phyloP scores from a whole-genome alignment of 2,329 filamentous ascomycete species.

The Colletotrichum sp. region DNA sequence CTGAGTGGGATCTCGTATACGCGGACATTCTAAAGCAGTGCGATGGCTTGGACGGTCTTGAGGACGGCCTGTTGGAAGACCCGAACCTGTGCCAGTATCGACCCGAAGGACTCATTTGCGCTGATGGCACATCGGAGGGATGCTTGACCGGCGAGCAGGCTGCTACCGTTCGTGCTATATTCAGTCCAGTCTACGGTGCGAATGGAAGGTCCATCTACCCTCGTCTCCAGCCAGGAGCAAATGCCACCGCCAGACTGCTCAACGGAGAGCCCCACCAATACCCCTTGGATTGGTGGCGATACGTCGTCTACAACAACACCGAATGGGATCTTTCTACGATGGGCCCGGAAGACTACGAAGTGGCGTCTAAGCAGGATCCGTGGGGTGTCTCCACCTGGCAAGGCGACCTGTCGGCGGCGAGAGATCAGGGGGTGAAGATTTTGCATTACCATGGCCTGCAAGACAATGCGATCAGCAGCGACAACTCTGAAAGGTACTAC shows the following conservation, averaged over 20 bases:
- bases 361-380: slow-evolving; percentile 31
- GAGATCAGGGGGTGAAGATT: slow-evolving; percentile 47
- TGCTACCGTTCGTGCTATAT: slow-evolving; percentile 31
- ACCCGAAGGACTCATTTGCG: slow-evolving; percentile 41
- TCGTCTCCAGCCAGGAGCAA: slow-evolving; percentile 52
- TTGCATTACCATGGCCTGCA: slow-evolving; percentile 51
- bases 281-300: slow-evolving; percentile 29
- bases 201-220: slow-evolving; percentile 36
- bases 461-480: slow-evolving; percentile 47
- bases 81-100: slow-evolving; percentile 24
- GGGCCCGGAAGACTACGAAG: slow-evolving; percentile 19
- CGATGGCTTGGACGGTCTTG: slow-evolving; percentile 51
- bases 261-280: not conserved
- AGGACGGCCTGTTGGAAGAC: slow-evolving; percentile 49
- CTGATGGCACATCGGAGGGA: slow-evolving; percentile 35
- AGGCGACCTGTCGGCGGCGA: slow-evolving; percentile 43
- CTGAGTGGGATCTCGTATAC: slow-evolving; percentile 1
- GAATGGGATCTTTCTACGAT: not conserved
- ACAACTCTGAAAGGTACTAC: slow-evolving; percentile 53
- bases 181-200: slow-evolving; percentile 32
- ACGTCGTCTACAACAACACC: slow-evolving; percentile 30
- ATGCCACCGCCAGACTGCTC: slow-evolving; percentile 25
- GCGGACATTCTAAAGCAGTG: slow-evolving; percentile 50
- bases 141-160: slow-evolving; percentile 39
- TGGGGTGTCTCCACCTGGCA: slow-evolving; percentile 43